Conservation (phyloP, 257 asterid genomes). For the Jacaranda mimosifolia region DNA sequence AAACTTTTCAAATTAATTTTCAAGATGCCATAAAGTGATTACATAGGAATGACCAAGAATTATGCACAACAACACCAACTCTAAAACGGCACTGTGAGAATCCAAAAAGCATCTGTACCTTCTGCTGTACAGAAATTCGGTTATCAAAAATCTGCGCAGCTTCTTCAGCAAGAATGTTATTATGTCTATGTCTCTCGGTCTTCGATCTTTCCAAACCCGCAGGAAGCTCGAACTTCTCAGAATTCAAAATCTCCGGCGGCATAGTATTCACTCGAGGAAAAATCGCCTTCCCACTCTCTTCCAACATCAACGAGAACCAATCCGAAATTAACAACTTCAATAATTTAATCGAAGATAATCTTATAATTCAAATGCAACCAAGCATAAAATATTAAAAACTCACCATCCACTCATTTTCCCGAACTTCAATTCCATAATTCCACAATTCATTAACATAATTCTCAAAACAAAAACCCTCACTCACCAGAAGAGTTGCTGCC, state of each 20-base stretch:
- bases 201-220: constrained; percentile 65
- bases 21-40: constrained; percentile 6
- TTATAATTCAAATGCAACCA: neutral
- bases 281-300: constrained; percentile 57
- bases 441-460: constrained; percentile 31
- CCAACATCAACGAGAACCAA: constrained; percentile 37
- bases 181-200: constrained; percentile 68
- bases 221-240: constrained; percentile 50
- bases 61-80: neutral
- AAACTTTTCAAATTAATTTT: neutral
- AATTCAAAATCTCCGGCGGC: constrained; percentile 58
- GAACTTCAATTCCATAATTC: constrained; percentile 30
- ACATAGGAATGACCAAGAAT: neutral
- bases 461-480: constrained; percentile 32
- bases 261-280: constrained; percentile 55
- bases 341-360: constrained; percentile 20
- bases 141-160: constrained; percentile 84
- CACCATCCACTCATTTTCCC: neutral
- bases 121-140: constrained; percentile 73
- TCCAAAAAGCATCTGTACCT: constrained; percentile 54
- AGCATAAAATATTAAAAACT: neutral
- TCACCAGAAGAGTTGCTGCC: constrained; percentile 61
- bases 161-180: constrained; percentile 63
- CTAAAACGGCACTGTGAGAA: neutral
- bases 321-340: constrained; percentile 19